Base-by-base conservation (phyloP, 2,329 filamentous ascomycete genomes). In the Fusarium nodosum region DNA sequence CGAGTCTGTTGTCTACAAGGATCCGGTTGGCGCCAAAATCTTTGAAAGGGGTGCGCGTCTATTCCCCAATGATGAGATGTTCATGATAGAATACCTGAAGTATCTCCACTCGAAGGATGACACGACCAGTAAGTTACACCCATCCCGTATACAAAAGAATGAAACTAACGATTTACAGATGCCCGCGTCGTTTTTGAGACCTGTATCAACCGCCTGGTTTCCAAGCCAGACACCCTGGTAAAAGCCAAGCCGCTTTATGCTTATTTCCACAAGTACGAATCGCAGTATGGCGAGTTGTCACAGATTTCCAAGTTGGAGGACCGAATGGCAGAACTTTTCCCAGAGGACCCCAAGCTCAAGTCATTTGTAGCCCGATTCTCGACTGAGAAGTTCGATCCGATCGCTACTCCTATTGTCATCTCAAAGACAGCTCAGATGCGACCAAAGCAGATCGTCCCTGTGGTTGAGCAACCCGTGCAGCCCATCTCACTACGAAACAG, bases 111-210 rank as follows among this genome's bases (percentile, higher is more conserved):
- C 92, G 15, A 93, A 93, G 77, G 95, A 97, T 73, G 96, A 99
- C 79, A 91, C 94, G 48, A 97, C 93, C 33, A 97, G 93, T 97
- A 86, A 86, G 92, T 85, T 31, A 8, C 28, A 42, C 13, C 38
- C 34, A 26, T 20, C 11, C 7, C 9, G 10, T 24, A 12, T n/a
- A 24, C 22, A 10, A 24, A 31, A 22, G 42, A 34, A 16, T 9
- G 42, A 44, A 47, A 45, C 74, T 78, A 47, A 76, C 62, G 16
- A 56, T 42, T 22, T 34, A 34, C 72, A 94, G 94, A 99, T 85
- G 96, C 96, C 34, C 89, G 96, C 70, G 94, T 96, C 12, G 94
- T 97, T 3, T 99, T 99, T 75, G 96, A 98, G 78, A 97, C 94
- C 18, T 94, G 94, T 18, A 93, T 97, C 64, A 93, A 91, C 76